These are phyloP conservation scores for Pyronema domesticum DNA, from an alignment of 495 filamentous ascomycete genomes.

Conservation along the genomic window DNA sequence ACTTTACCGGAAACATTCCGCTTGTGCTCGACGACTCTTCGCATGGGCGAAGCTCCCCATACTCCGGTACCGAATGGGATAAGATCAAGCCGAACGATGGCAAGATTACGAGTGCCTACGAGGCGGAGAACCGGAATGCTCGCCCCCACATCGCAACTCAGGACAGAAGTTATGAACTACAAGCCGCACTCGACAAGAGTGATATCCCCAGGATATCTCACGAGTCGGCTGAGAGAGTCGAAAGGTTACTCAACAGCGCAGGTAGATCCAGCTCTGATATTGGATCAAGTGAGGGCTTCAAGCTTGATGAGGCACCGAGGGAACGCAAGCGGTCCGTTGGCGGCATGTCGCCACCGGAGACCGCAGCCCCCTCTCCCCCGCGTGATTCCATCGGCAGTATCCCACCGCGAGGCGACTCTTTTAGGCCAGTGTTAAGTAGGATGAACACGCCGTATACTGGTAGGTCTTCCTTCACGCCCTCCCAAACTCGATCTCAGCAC, in stretches of 20 bases:
- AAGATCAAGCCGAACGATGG: constrained; percentile 4
- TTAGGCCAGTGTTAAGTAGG: constrained; percentile 13
- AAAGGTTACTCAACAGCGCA: constrained; percentile 1
- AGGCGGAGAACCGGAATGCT: constrained; percentile 10
- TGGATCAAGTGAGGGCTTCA: constrained; percentile 39
- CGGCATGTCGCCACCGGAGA: constrained; percentile 8
- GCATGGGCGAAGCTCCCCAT: not conserved
- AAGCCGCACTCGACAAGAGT: constrained; percentile 9
- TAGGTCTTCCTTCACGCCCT: constrained; percentile 10
- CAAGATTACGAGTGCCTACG: constrained; percentile 13
- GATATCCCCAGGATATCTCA: constrained; percentile 16
- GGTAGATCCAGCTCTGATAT: not conserved
- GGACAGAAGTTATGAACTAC: constrained; percentile 52
- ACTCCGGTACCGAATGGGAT: not conserved
- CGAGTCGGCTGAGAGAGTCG: constrained; percentile 9
- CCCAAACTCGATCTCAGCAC: constrained; percentile 16
- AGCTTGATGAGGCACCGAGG: constrained; percentile 57
- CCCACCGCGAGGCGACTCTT: constrained; percentile 22
- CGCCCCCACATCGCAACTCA: constrained; percentile 82
- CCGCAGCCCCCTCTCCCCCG: constrained; percentile 15
- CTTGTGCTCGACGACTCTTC: constrained; percentile 68
- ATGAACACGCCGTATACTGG: constrained; percentile 10
- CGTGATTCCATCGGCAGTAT: constrained; percentile 3
- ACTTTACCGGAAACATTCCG: constrained; percentile 37
- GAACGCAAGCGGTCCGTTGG: constrained; percentile 37